Percentiles rank a stretch among this genome's conserved stretches.
Evolutionary conservation across 208 protist genomes (phyloP).

Genomic region (Trypanosomatidae sp.): DNA sequence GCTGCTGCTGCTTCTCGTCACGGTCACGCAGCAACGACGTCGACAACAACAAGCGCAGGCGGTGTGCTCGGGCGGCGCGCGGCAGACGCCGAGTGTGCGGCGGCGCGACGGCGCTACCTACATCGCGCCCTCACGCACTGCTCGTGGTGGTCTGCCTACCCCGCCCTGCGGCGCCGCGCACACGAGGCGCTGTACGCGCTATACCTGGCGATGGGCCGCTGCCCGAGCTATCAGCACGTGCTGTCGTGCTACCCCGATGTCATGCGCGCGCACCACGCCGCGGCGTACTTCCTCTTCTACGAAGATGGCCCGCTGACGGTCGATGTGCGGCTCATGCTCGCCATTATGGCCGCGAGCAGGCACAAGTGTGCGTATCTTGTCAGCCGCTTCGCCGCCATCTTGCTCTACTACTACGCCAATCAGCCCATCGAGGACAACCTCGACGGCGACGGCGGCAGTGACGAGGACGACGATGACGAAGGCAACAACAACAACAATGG

Average conservation of each 20-base stretch:
- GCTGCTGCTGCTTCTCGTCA: too few relatives aligned
- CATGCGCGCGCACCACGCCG: slow-evolving; percentile 48
- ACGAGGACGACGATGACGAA: too few relatives aligned
- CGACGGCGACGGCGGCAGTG: slow-evolving; percentile 3
- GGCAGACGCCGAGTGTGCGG: too few relatives aligned
- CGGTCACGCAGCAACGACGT: too few relatives aligned
- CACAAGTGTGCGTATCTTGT: slow-evolving; percentile 77
- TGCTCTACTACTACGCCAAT: slow-evolving; percentile 33
- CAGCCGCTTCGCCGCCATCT: slow-evolving; percentile 39
- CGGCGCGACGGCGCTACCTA: too few relatives aligned
- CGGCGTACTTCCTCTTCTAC: slow-evolving; percentile 51
- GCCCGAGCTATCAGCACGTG: slow-evolving; percentile 47
- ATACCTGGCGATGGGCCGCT: slow-evolving; percentile 47
- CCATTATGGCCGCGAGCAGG: slow-evolving; percentile 63
- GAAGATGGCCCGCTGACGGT: slow-evolving; percentile 60
- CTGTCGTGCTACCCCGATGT: slow-evolving; percentile 46
- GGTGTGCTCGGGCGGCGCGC: too few relatives aligned
- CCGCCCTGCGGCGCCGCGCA: slow-evolving; percentile 8
- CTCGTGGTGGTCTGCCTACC: slow-evolving; percentile 13
- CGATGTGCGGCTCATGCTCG: slow-evolving; percentile 66
- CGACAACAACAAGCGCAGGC: too few relatives aligned
- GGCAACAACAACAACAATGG: neutral
- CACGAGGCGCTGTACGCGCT: slow-evolving; percentile 38
- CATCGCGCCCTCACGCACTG: too few relatives aligned
- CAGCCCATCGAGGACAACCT: slow-evolving; percentile 7